Conservation (phyloP, 176 grass and related monocot species). For the Zizania latifolia region DNA sequence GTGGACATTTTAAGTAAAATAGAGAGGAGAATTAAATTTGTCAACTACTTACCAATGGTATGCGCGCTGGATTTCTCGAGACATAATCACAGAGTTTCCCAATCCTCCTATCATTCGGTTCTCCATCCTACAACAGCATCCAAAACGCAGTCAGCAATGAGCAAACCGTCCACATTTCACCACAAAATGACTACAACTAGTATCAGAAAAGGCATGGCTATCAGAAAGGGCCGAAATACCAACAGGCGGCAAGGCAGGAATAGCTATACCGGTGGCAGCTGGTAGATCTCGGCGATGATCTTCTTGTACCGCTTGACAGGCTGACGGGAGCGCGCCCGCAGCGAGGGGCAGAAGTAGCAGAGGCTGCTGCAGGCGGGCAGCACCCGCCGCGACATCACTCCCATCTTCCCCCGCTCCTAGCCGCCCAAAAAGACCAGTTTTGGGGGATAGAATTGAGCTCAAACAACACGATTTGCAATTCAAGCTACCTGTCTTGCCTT, state of each 20-base stretch:
- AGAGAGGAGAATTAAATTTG: neutral
- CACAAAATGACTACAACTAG: neutral
- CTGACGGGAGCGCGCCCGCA: constrained; percentile 71
- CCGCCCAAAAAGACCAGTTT: neutral
- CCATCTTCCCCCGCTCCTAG: constrained; percentile 38
- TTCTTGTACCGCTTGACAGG: constrained; percentile 97
- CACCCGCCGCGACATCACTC: constrained; percentile 79
- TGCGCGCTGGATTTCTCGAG: constrained; percentile 71
- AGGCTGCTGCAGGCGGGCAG: constrained; percentile 79
- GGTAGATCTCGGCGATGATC: constrained; percentile 68
- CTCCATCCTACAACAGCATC: constrained; percentile 54
- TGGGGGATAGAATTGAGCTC: neutral
- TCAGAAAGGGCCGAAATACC: neutral
- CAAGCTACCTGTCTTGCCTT: neutral
- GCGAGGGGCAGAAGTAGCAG: constrained; percentile 83
- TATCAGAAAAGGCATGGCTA: neutral
- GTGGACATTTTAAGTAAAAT: neutral
- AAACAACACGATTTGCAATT: neutral
- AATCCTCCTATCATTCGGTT: constrained; percentile 91
- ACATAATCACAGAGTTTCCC: constrained; percentile 90
- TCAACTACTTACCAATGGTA: constrained; percentile 94
- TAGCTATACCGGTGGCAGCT: constrained; percentile 46
- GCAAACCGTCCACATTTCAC: neutral
- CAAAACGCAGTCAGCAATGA: constrained; percentile 11
- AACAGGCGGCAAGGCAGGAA: neutral